A percentile compares a stretch with the other conserved stretches of the same genome.
Evolutionary conservation across 768 basidiomycete genomes (phyloP).

Genomic region (Leccinum subgranulosum): DNA sequence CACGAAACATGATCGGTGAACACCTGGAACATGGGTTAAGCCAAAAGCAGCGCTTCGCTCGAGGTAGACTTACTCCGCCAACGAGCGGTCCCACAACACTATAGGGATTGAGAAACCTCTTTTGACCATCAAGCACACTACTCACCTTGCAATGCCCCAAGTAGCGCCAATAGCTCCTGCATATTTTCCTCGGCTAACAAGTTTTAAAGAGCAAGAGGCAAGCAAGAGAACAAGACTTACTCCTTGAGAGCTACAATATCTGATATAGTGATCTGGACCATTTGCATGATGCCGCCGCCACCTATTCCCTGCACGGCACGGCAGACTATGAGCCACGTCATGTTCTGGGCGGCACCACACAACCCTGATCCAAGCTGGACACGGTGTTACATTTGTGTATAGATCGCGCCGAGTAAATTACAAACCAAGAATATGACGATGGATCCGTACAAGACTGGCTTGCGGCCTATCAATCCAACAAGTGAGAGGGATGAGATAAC

Average conservation of each 20-base stretch:
- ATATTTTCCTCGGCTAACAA: slow-evolving; percentile 37
- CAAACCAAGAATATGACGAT: slow-evolving; percentile 38
- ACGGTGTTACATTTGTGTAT: background rate
- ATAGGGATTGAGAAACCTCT: background rate
- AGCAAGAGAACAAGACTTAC: slow-evolving; percentile 16
- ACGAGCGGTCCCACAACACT: slow-evolving; percentile 44
- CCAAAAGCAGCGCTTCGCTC: background rate
- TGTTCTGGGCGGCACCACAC: slow-evolving; percentile 43
- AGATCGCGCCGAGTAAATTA: background rate
- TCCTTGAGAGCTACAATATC: slow-evolving; percentile 38
- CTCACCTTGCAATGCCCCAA: slow-evolving; percentile 40
- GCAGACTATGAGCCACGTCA: slow-evolving; percentile 40
- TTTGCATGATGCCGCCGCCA: slow-evolving; percentile 37
- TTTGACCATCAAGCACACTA: background rate
- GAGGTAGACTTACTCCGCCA: slow-evolving; percentile 29
- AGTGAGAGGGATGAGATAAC: background rate
- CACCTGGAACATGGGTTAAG: slow-evolving; percentile 13
- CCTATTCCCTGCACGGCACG: slow-evolving; percentile 45
- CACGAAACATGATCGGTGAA: slow-evolving; percentile 37
- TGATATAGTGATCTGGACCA: slow-evolving; percentile 36
- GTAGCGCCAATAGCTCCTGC: slow-evolving; percentile 36
- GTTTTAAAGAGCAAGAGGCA: background rate
- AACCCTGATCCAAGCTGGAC: slow-evolving; percentile 36
- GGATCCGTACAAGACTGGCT: slow-evolving; percentile 34
- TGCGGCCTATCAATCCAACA: slow-evolving; percentile 29